Conservation (phyloP, 805 yeast species). For the Candida loeiensis region DNA sequence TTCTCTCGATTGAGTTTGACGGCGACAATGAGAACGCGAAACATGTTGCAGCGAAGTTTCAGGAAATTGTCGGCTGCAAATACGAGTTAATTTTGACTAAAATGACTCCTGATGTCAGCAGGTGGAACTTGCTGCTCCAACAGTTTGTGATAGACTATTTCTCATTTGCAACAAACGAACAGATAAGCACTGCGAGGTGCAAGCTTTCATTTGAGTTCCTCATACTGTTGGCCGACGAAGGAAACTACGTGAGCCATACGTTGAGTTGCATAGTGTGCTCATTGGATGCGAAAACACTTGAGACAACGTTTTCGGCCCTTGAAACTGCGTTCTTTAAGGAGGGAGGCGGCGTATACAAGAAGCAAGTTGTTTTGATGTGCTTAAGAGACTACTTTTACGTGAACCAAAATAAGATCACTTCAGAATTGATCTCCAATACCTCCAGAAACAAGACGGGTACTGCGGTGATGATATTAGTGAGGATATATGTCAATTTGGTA, state of each 20-base stretch:
- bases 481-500: no score
- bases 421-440: neutral
- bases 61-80: neutral
- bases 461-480: neutral
- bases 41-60: neutral
- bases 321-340: neutral
- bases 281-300: slow-evolving; percentile 5
- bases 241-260: neutral
- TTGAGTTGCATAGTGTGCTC: slow-evolving; percentile 6
- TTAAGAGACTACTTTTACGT: slow-evolving; percentile 4
- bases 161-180: neutral
- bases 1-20: slow-evolving; percentile 6
- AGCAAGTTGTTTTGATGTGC: slow-evolving; percentile 1
- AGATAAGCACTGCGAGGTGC: neutral
- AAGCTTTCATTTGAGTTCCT: neutral
- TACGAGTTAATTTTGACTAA: slow-evolving; percentile 1
- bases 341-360: neutral
- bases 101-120: neutral
- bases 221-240: neutral
- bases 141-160: slow-evolving; percentile 2
- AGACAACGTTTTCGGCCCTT: neutral
- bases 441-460: neutral
- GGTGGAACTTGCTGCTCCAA: neutral
- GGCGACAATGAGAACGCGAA: neutral
- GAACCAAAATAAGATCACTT: slow-evolving; percentile 4